Evolutionary conservation across 352 stramenopile genomes (phyloP), one percentile per base, ranked within the genome.

Genomic region (Peronospora destructor): DNA sequence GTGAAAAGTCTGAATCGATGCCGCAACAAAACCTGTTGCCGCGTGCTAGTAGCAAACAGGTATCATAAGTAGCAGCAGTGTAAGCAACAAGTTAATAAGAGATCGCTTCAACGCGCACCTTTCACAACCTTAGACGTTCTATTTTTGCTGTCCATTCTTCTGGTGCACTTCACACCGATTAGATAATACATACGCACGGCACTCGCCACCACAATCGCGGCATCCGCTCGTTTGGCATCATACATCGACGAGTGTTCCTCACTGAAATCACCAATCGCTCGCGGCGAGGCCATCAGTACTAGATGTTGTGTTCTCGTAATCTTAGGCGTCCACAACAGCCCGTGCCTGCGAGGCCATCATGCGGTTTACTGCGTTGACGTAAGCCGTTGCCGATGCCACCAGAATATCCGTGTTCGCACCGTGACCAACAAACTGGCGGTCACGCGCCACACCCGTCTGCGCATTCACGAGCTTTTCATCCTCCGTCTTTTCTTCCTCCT

Each of bases 371-470:
- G 84, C 84, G 58, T 90, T 92, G 35, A 95, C 71, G 57, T 95
- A 95, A 2, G 84, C 84, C 16, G 84, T 94, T 32, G 85, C 85
- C 0, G 80, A 91, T 2, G 84, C 82, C 13, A 95, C 84, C 25
- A 95, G 63, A 46, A 95, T 95, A 61, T 95, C 85, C 28, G 78
- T 92, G 73, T 95, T 91, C 28, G 85, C 84, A 36, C 85, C 85
- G 62, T 94, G 82, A 47, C 85, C 85, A 13, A 93, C 85, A 61
- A 92, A 95, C 60, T 92, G 85, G 46, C 83, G 80, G 61, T 81
- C 76, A 55, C 79, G 84, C 13, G 70, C 61, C 28, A 84, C 64
- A 55, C 80, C 84, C 6, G 85, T 94, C 75, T 95, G 85, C 21
- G 85, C 80, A 66, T 95, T 95, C 53, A 91, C 74, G 35, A 91